These are phyloP conservation scores for Boletus vinaceobasis DNA, from an alignment of 768 basidiomycete species.

Conservation along the genomic window DNA sequence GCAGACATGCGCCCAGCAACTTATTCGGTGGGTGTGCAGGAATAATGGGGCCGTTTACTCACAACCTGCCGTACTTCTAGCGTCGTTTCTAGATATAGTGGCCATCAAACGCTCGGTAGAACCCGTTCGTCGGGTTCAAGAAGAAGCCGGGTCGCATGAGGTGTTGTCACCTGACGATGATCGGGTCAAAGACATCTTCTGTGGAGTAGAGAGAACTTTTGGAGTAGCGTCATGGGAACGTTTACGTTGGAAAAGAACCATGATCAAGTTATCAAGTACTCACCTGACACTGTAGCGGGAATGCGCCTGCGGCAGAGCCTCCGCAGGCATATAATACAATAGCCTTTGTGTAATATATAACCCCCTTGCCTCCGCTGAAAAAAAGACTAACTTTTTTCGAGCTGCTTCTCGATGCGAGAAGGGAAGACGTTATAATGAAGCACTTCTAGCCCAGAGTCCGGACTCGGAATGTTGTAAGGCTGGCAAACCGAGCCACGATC, in stretches of 20 bases:
- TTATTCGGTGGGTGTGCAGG: not conserved
- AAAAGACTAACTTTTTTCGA: not conserved
- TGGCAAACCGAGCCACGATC: not conserved
- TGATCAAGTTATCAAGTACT: not conserved
- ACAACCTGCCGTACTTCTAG: not conserved
- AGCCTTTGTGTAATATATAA: not conserved
- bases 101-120: conserved; percentile 6
- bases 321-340: not conserved
- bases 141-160: not conserved
- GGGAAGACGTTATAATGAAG: not conserved
- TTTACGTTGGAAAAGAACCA: conserved; percentile 1
- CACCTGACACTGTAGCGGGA: conserved; percentile 5
- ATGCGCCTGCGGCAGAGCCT: not conserved
- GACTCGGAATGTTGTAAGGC: not conserved
- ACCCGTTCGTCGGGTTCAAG: not conserved
- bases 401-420: not conserved
- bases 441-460: not conserved
- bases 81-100: conserved; percentile 3
- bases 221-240: not conserved
- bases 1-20: conserved; percentile 3
- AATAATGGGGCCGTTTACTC: not conserved
- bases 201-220: not conserved
- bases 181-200: not conserved
- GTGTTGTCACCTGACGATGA: conserved; percentile 4
- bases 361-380: conserved; percentile 8